Evolutionary conservation across 768 basidiomycete genomes (phyloP).

Genomic region (Boletus coccyginus): DNA sequence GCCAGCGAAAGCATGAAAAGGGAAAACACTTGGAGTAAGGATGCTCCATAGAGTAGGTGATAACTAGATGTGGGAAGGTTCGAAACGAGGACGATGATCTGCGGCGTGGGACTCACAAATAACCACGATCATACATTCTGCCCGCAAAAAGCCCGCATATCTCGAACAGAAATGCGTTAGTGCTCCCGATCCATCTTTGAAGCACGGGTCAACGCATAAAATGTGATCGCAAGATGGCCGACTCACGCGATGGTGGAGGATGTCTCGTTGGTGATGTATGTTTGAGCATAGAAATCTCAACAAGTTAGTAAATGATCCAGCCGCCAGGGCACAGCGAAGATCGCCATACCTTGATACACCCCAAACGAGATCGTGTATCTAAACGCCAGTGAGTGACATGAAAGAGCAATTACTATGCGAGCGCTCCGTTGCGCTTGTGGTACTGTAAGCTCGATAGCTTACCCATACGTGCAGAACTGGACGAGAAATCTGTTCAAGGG

Average conservation of each 20-base stretch:
- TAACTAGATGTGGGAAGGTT: constrained; percentile 14
- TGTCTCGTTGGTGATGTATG: constrained; percentile 35
- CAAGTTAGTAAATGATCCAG: not conserved
- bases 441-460: not conserved
- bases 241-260: constrained; percentile 41
- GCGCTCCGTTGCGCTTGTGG: not conserved
- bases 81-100: not conserved
- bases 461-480: constrained; percentile 40
- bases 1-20: constrained; percentile 48
- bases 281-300: constrained; percentile 39
- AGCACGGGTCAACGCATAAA: not conserved
- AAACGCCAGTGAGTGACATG: not conserved
- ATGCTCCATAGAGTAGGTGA: constrained; percentile 28
- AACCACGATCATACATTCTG: constrained; percentile 50
- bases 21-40: constrained; percentile 30
- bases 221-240: not conserved
- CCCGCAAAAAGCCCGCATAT: constrained; percentile 46
- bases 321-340: not conserved
- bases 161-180: constrained; percentile 46
- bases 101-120: constrained; percentile 37
- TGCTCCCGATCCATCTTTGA: constrained; percentile 45
- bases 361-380: constrained; percentile 41
- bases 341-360: constrained; percentile 39
- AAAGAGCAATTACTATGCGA: not conserved
- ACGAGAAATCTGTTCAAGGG: constrained; percentile 32